Conservation (phyloP, 345 rosid genomes). For the Hibiscus syriacus region DNA sequence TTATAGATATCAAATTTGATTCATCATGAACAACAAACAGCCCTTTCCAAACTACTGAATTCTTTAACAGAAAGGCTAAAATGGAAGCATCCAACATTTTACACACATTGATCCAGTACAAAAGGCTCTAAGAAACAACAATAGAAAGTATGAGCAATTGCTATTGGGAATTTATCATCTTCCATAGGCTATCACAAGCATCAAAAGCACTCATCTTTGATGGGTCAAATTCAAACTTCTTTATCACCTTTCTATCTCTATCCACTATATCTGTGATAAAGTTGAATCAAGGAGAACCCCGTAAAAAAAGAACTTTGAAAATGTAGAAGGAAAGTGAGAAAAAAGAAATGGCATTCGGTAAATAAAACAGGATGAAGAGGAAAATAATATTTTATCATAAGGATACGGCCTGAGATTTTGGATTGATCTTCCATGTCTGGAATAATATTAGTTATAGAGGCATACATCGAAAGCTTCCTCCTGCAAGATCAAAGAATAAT, state of each 20-base stretch:
- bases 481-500: slow-evolving; percentile 35
- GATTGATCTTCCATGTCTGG: slow-evolving; percentile 55
- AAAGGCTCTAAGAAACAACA: too few relatives aligned
- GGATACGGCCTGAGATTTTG: slow-evolving; percentile 84
- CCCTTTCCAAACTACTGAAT: too few relatives aligned
- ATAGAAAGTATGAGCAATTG: background rate
- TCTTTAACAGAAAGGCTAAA: too few relatives aligned
- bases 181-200: slow-evolving; percentile 63
- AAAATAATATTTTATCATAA: slow-evolving; percentile 8
- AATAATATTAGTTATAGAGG: slow-evolving; percentile 66
- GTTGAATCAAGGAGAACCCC: slow-evolving; percentile 35
- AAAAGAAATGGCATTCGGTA: too few relatives aligned
- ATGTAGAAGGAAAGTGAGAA: too few relatives aligned
- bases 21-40: too few relatives aligned
- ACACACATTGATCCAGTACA: too few relatives aligned
- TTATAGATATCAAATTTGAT: too few relatives aligned
- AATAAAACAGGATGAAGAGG: background rate
- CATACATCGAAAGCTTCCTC: slow-evolving; percentile 86
- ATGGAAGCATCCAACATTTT: too few relatives aligned
- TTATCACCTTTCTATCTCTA: slow-evolving; percentile 44
- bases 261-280: slow-evolving; percentile 55
- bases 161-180: slow-evolving; percentile 45
- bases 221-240: slow-evolving; percentile 53
- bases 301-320: background rate
- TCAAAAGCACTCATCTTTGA: slow-evolving; percentile 35